Evolutionary conservation across 2,329 filamentous ascomycete genomes (phyloP), one percentile per base, ranked within the genome.

Genomic region (Trichoderma endophyticum): DNA sequence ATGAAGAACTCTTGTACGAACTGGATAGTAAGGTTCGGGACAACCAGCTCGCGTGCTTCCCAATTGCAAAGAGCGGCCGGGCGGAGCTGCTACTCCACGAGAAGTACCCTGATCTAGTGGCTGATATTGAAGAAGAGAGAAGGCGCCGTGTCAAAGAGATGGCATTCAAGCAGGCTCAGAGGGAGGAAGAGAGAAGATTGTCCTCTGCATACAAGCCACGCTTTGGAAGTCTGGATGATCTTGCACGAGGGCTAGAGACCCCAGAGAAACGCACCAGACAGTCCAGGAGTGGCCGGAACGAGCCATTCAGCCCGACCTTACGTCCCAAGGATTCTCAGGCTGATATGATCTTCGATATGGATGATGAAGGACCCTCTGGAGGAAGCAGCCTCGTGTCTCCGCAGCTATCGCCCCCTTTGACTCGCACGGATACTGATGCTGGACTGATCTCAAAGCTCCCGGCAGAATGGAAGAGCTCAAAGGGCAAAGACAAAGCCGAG

Each of bases 341-440:
- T 48, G 95, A 98, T 76, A 86, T 98, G 70, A 97, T 97, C 80
- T 98, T 98, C 78, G 90, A 93, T 75, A 98, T 98, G 94, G 95
- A 97, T 72, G 94, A 97, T 48, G 93, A 94, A 57, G 86, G 86
- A 11, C 74, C 77, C 0, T 77, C 80, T 7, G 76, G 75, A 1
- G 71, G 75, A 8, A 73, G 74, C 30, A 83, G 80, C 63, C 79
- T 81, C 3, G 63, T 69, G 14, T 79, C 78, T 9, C 76, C 77
- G 14, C 66, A 71, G 14, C 71, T 73, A 7, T 73, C 76, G 32
- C 73, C 76, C 3, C 61, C 72, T 21, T 72, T 75, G 15, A 57
- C 73, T 28, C 75, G 73, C 11, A 73, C 75, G 11, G 76, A 77
- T 18, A 71, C 77, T 3, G 78, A 81, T 15, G 51, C 75, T 14